phyloP scores from a whole-genome alignment of 305 asterid species.

The Nicotiana rustica region DNA sequence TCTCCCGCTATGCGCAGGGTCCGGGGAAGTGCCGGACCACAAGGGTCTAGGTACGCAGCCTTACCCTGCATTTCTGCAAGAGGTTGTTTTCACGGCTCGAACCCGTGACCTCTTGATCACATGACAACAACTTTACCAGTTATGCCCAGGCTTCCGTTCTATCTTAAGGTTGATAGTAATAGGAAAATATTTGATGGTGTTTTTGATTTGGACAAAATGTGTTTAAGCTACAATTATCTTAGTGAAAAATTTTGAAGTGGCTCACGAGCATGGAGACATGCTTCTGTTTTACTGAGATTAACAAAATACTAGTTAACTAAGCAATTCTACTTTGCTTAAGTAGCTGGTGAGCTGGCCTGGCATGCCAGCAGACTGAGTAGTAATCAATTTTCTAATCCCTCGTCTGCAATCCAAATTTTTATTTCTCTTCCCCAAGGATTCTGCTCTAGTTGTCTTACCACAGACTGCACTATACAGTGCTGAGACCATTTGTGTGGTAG shows the following conservation, averaged over 20 bases:
- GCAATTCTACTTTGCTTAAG: background rate
- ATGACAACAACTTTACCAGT: too few relatives aligned
- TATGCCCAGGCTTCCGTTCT: background rate
- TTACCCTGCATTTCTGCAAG: too few relatives aligned
- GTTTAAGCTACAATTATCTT: conserved; percentile 3
- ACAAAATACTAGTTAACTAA: background rate
- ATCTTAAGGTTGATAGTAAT: background rate
- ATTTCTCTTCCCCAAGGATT: background rate
- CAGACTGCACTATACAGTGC: background rate
- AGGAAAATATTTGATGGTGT: conserved; percentile 16
- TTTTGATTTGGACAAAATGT: background rate
- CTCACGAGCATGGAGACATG: background rate
- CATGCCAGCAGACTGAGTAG: conserved; percentile 2
- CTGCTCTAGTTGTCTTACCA: background rate
- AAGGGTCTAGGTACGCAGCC: too few relatives aligned
- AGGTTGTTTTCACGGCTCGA: too few relatives aligned
- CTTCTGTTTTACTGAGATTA: background rate
- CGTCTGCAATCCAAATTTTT: background rate
- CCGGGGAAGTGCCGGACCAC: too few relatives aligned
- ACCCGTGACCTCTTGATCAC: too few relatives aligned
- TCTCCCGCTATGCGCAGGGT: too few relatives aligned
- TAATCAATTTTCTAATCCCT: background rate
- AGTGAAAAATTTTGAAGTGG: background rate
- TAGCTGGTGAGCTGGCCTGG: background rate
- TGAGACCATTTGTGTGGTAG: conserved; percentile 5